Base-by-base conservation (phyloP, 176 grass and related monocot genomes). In the Lolium rigidum region DNA sequence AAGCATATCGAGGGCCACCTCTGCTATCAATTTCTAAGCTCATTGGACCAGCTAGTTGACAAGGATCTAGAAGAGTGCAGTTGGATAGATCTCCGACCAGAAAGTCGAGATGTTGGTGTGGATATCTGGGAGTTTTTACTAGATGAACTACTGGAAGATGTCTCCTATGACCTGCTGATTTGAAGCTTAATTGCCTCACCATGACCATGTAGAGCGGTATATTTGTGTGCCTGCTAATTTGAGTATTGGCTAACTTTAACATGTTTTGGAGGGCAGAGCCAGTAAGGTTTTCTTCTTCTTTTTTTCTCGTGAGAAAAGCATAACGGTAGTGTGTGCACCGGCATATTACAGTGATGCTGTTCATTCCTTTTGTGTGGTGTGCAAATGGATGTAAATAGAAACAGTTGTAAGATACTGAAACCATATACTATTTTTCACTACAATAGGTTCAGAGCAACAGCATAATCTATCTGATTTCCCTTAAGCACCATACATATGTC, bases 101-200 rank as follows among this genome's bases (percentile, higher is more conserved):
- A 92, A 67, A 86, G 59, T 15, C 62, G 60, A 69, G 77, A 84
- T 54, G 51, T 84, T 47, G 64, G 69, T 26, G 54, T 63, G 48
- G 80, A 90, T 28, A 84, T 78, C 65, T 88, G 70, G 82, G 88
- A 86, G 41, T 80, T 65, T 63, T 81, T 92, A 20, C 61, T 92
- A 18, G 85, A 90, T 78, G 90, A 92, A 60, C 44, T 95, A 67
- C 3, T 90, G 14, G 85, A 95, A 39, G 93, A 95, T 48, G 38
- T 17, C 51, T 15, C 51, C 70, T 86, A 72, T 9, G 85, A 88
- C 76, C 7, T 90, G 74, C 69, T 83, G 83, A 76, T 90, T 90
- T 68, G 80, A 90, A 79, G 46, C 74, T 82, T 83, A 24, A 79
- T 73, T 81, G 61, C 74, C 12, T 70, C n/a, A 54, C 54, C 62